Percentiles rank a stretch among this genome's conserved stretches.
These are phyloP conservation scores for Cenchrus fungigraminus DNA, from an alignment of 176 grass and related monocot species.

Conservation along the genomic window DNA sequence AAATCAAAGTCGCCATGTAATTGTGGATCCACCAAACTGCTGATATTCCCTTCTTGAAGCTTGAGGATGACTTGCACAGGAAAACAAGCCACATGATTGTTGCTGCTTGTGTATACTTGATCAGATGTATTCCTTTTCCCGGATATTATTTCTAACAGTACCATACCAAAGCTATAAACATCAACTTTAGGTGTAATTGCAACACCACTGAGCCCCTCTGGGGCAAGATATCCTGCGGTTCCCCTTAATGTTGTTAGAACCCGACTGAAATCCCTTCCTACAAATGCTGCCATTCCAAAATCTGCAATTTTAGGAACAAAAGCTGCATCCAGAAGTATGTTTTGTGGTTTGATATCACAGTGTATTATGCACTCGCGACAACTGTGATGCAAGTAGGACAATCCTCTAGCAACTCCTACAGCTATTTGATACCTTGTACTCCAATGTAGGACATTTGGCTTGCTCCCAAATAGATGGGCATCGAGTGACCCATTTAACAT, in stretches of 20 bases:
- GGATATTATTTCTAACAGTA: not conserved
- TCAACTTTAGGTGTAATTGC: not conserved
- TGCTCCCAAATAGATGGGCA: not conserved
- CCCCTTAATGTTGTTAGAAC: not conserved
- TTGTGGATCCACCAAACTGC: not conserved
- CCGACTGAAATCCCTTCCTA: not conserved
- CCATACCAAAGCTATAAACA: slow-evolving; percentile 5
- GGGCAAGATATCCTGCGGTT: not conserved
- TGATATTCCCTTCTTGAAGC: not conserved
- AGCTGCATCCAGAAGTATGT: not conserved
- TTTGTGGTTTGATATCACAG: not conserved
- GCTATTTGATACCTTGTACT: not conserved
- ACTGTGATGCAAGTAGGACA: slow-evolving; percentile 9
- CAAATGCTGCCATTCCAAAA: not conserved
- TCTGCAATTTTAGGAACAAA: not conserved
- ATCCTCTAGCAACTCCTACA: not conserved
- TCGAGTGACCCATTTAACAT: not conserved
- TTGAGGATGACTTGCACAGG: not conserved
- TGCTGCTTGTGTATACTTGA: not conserved
- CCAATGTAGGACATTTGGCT: not conserved
- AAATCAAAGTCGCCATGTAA: not conserved
- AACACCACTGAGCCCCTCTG: not conserved
- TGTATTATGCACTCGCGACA: not conserved
- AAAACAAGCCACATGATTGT: not conserved
- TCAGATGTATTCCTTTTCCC: not conserved